Evolutionary conservation across 148 eudicot genomes (phyloP).

Genomic region (Diospyros lotus): DNA sequence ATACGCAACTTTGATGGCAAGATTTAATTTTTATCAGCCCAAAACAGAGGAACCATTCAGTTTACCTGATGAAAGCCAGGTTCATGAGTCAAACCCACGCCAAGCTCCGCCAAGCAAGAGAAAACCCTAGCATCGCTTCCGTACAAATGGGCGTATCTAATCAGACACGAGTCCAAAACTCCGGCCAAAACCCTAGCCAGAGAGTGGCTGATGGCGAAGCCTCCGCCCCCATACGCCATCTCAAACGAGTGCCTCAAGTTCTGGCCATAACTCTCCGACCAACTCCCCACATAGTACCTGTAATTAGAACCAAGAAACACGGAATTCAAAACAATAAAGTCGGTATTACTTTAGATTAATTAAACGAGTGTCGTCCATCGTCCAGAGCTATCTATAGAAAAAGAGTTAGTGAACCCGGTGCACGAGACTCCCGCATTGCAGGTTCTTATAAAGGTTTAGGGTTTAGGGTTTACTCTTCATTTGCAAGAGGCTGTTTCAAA

Average conservation of each 20-base stretch:
- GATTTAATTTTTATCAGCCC: background rate
- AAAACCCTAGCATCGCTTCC: slow-evolving; percentile 72
- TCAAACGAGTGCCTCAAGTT: slow-evolving; percentile 39
- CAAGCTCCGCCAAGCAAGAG: slow-evolving; percentile 71
- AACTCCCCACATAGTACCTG: slow-evolving; percentile 41
- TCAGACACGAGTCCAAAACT: slow-evolving; percentile 66
- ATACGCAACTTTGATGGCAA: background rate
- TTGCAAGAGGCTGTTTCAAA: too few relatives aligned
- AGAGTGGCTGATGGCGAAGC: slow-evolving; percentile 59
- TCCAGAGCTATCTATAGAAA: too few relatives aligned
- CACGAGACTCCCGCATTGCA: too few relatives aligned
- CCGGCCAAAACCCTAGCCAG: slow-evolving; percentile 54
- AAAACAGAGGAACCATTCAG: background rate
- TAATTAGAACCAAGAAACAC: too few relatives aligned
- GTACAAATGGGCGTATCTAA: slow-evolving; percentile 62
- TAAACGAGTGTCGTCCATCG: too few relatives aligned
- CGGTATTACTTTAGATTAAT: too few relatives aligned
- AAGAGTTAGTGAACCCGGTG: too few relatives aligned
- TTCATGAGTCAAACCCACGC: slow-evolving; percentile 57
- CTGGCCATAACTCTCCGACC: slow-evolving; percentile 53
- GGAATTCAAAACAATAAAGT: too few relatives aligned
- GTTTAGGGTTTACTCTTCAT: too few relatives aligned
- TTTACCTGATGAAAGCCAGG: slow-evolving; percentile 88
- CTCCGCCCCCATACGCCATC: slow-evolving; percentile 82
- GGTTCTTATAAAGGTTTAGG: too few relatives aligned